Percentiles rank a stretch among this genome's conserved stretches.
Conservation (phyloP, 495 filamentous ascomycete species). For the Hypoxylon trugodes region DNA sequence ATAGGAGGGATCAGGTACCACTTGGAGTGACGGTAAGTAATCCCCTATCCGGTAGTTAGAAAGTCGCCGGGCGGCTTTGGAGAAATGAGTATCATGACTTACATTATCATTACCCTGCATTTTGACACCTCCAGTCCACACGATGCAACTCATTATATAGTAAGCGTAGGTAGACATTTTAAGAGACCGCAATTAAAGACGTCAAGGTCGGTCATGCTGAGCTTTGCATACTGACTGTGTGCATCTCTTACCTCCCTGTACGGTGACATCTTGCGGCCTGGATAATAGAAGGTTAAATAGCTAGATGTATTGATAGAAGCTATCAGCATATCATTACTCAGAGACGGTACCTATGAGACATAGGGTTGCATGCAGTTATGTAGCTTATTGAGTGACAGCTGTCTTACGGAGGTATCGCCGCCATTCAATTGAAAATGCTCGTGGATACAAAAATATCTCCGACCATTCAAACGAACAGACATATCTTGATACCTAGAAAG, state of each 20-base stretch:
- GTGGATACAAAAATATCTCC: conserved; percentile 27
- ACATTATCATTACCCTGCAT: background rate
- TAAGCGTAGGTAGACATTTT: conserved; percentile 12
- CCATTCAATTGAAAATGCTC: conserved; percentile 5
- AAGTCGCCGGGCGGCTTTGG: background rate
- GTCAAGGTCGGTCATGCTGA: conserved; percentile 11
- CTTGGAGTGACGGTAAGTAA: background rate
- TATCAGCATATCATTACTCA: background rate
- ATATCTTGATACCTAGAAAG: background rate
- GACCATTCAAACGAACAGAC: background rate
- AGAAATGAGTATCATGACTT: background rate
- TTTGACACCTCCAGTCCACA: background rate
- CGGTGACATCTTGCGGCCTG: too few species aligned
- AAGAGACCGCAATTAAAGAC: conserved; percentile 7
- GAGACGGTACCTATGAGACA: background rate
- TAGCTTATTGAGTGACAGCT: background rate
- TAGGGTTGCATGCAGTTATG: conserved; percentile 30
- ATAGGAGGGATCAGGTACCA: background rate
- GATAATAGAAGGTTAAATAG: background rate
- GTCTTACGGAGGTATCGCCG: background rate
- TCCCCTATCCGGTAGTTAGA: background rate
- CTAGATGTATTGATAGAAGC: background rate
- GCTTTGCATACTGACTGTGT: background rate
- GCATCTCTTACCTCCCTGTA: too few species aligned
- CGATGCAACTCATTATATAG: conserved; percentile 19